These are phyloP conservation scores for Hypoxylon perforatum DNA, from an alignment of 495 filamentous ascomycete species.

Conservation along the genomic window DNA sequence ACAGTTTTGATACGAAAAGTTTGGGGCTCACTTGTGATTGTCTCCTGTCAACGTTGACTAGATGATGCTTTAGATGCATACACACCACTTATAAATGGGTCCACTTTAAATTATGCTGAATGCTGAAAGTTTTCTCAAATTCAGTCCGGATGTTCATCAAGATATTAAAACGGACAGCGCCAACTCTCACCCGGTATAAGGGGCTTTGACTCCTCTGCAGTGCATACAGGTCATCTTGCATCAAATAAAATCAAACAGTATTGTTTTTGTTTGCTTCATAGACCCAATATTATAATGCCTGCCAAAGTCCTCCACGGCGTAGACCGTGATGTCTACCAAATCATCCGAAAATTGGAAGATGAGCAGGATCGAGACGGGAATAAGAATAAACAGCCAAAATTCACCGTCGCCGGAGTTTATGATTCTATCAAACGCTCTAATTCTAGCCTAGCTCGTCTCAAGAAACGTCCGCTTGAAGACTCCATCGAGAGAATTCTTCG, in stretches of 20 bases:
- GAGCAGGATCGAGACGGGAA: conserved; percentile 59
- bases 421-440: conserved; percentile 84
- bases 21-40: too few relatives aligned
- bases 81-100: not conserved
- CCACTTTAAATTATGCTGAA: conserved; percentile 25
- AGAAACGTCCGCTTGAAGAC: conserved; percentile 82
- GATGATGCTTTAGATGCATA: conserved; percentile 1
- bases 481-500: conserved; percentile 87
- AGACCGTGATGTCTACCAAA: conserved; percentile 70
- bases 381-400: conserved; percentile 43
- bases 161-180: too few relatives aligned
- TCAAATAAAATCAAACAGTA: too few relatives aligned
- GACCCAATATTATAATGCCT: conserved; percentile 23
- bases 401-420: conserved; percentile 74
- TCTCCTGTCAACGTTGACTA: not conserved
- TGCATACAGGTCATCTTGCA: too few relatives aligned
- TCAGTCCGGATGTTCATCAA: not conserved
- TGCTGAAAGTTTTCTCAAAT: conserved; percentile 1
- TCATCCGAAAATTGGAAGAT: conserved; percentile 77
- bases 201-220: too few relatives aligned
- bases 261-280: not conserved
- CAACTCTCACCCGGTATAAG: too few relatives aligned
- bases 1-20: too few relatives aligned
- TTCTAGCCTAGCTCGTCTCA: conserved; percentile 81
- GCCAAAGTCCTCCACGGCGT: conserved; percentile 44